Base-by-base conservation (phyloP, 169 alveolate species). In the Cryptosporidium felis region DNA sequence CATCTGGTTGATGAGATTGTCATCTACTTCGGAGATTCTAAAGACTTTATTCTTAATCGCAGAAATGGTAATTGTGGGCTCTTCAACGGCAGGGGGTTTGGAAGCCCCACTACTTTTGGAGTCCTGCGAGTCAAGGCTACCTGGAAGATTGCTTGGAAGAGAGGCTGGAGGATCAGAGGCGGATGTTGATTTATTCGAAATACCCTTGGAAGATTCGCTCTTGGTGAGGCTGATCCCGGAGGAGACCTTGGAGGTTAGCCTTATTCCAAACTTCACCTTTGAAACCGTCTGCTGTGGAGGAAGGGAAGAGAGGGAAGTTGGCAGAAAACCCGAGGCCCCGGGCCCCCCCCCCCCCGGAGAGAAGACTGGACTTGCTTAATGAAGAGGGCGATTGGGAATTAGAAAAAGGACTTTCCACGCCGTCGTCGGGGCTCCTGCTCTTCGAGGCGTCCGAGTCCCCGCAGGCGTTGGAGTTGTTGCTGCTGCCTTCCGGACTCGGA, bases 11-110 rank as follows among this genome's bases (percentile, higher is more conserved):
- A 74, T 74, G 40, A 74, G 51, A n/a, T 74, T 59, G 40, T 74
- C 85, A 53, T 21, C 59, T 38, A 74, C 56, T 56, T 74, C 85
- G 23, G 85, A 12, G 2, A 74, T 74, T 41, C 56, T 74, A 36
- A 74, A 74, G 10, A 58, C 28, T 41, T 21, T 74, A 9, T 56
- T 67, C 34, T 74, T 74, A 74, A 74, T 74, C 6, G 85, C 85
- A 38, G 85, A 74, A 5, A 74, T 53, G 4, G 60, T 12, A 14
- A 74, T 53, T 9, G 53, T 53, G 32, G 85, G 85, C 28, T 74
- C 85, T 23, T 40, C 85, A 8, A 21, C 23, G 2, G 44, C 1
- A 46, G 81, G 18, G n/a, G 47, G 34, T 28, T 46, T 26, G 26
- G 81, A 56, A 23, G 23, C 30, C 23, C 5, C 34, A 9, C 23